Evolutionary conservation across 495 filamentous ascomycete genomes (phyloP), one percentile per base, ranked within the genome.

Genomic region (Lophiotrema nucula): DNA sequence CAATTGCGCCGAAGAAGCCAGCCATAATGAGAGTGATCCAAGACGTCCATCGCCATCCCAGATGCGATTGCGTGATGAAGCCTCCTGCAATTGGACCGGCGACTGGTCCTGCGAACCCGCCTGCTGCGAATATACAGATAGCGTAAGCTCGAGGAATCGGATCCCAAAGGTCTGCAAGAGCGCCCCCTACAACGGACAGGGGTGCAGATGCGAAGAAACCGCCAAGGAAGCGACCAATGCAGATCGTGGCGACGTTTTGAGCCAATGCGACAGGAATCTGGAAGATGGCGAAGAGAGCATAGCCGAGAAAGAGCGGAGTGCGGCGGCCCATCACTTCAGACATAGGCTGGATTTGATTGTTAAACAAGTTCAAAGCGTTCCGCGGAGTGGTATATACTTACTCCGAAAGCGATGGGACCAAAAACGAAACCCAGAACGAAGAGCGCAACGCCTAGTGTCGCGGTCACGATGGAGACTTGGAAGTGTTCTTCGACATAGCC

Each of bases 201-300:
- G 86, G 81, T 0, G 84, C 80, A 51, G 79, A 79, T 16, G 85
- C 86, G 59, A 88, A 85, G 28, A 81, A 67, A 8, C 86, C 86
- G 1, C 76, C 68, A 6, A 89, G 70, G 67, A 89, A 83, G 0
- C 85, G 80, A 61, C 77, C 77, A 48, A 87, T 60, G 49, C 88
- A 69, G 58, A 89, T 78, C 2, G 81, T 81, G 37, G 79, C 55
- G 0, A 83, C 47, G 58, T 87, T 85, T 53, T 78, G 74, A 0
- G 80, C 84, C 1, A 85, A 75, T 3, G 82, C 83, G 18, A 83
- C 79, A 12, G 81, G 81, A 25, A 87, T 81, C 53, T 83, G 76
- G 67, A 86, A 85, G 49, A 84, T 77, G 18, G 75, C 73, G 62
- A 87, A 85, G 39, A 80, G 48, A 33, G 73, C 38, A 54, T 79